Conservation (phyloP, 2,329 filamentous ascomycete genomes). For the Paramyrothecium roridum region DNA sequence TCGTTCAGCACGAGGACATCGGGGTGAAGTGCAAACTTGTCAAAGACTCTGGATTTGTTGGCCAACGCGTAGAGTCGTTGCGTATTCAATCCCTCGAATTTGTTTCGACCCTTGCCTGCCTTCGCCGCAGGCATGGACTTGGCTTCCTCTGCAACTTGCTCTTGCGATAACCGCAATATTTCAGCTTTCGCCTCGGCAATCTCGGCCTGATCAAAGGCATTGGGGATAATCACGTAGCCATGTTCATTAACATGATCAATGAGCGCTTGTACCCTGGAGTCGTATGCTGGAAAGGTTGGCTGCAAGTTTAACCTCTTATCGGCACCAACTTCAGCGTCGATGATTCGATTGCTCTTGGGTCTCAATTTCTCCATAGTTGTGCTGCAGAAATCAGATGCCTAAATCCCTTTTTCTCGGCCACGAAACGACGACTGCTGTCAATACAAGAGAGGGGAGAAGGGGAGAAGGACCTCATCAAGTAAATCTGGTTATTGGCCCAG, state of each 20-base stretch:
- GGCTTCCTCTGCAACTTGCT: slow-evolving; percentile 11
- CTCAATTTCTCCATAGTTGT: too few relatives aligned
- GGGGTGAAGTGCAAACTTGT: slow-evolving; percentile 29
- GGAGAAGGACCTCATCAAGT: too few relatives aligned
- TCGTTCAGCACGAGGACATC: slow-evolving; percentile 34
- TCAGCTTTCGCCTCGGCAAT: slow-evolving; percentile 19
- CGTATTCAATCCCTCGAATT: slow-evolving; percentile 33
- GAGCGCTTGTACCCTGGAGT: slow-evolving; percentile 1
- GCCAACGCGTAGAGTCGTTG: slow-evolving; percentile 33
- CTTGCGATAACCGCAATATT: slow-evolving; percentile 15
- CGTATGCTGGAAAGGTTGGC: background rate
- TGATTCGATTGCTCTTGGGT: background rate
- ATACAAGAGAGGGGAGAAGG: too few relatives aligned
- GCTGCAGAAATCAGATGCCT: too few relatives aligned
- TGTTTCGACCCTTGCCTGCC: slow-evolving; percentile 17
- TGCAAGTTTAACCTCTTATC: background rate
- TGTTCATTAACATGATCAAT: slow-evolving; percentile 16
- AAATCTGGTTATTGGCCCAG: too few relatives aligned
- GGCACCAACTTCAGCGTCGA: background rate
- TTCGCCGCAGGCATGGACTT: slow-evolving; percentile 10
- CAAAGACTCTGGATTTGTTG: slow-evolving; percentile 33
- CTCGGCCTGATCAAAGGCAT: slow-evolving; percentile 25
- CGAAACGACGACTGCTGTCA: too few relatives aligned
- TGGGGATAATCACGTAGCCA: slow-evolving; percentile 30
- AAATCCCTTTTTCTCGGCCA: too few relatives aligned